phyloP scores from a whole-genome alignment of 768 basidiomycete genomes.

The Crucibulum laeve region DNA sequence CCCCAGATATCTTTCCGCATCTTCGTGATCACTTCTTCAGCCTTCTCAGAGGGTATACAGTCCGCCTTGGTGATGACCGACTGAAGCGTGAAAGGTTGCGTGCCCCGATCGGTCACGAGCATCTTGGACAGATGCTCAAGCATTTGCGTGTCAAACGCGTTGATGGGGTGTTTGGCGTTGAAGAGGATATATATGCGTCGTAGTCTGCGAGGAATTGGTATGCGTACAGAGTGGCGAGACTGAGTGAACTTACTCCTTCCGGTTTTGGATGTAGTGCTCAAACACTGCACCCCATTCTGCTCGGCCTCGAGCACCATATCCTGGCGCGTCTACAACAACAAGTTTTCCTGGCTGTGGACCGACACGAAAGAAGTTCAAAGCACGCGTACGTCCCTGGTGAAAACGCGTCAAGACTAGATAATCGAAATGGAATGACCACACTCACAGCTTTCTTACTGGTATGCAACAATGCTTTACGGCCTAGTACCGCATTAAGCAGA shows the following conservation, averaged over 20 bases:
- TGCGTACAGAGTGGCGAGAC: slow-evolving; percentile 4
- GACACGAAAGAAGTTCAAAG: slow-evolving; percentile 71
- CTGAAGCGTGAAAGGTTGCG: slow-evolving; percentile 56
- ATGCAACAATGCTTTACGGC: slow-evolving; percentile 48
- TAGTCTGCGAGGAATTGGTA: slow-evolving; percentile 36
- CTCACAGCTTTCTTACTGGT: slow-evolving; percentile 72
- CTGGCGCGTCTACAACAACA: slow-evolving; percentile 75
- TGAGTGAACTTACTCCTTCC: slow-evolving; percentile 48
- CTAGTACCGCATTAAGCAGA: slow-evolving; percentile 64
- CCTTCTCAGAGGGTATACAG: neutral
- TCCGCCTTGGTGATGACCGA: slow-evolving; percentile 64
- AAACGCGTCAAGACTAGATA: slow-evolving; percentile 1
- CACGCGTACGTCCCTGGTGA: slow-evolving; percentile 62
- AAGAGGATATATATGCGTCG: slow-evolving; percentile 68
- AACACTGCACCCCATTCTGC: slow-evolving; percentile 74
- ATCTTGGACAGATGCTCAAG: slow-evolving; percentile 43
- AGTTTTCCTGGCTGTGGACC: slow-evolving; percentile 54
- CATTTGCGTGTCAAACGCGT: slow-evolving; percentile 56
- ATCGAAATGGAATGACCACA: slow-evolving; percentile 5
- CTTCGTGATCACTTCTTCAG: neutral
- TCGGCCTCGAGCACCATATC: slow-evolving; percentile 72
- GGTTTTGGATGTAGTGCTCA: slow-evolving; percentile 55
- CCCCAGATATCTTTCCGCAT: slow-evolving; percentile 51
- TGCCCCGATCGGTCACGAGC: slow-evolving; percentile 32
- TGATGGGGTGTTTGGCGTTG: slow-evolving; percentile 63